Conservation (phyloP, 1,139 yeast genomes). For the Debaryomyces coudertii region DNA sequence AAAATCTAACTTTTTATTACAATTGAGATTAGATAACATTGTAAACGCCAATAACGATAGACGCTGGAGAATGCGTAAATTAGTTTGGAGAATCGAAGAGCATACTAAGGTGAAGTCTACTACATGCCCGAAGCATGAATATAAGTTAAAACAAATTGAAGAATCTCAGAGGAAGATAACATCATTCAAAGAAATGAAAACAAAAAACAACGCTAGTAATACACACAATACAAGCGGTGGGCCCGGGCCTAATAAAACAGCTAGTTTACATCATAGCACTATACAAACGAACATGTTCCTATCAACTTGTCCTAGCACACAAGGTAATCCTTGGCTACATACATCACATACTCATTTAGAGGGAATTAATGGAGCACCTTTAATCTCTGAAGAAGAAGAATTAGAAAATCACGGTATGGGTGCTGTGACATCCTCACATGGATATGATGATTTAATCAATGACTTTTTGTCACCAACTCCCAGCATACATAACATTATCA, state of each 20-base stretch:
- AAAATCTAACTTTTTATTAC: constrained; percentile 80
- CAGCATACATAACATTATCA: not conserved
- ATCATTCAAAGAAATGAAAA: constrained; percentile 18
- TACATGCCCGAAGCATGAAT: constrained; percentile 58
- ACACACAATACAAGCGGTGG: constrained; percentile 8
- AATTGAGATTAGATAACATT: constrained; percentile 79
- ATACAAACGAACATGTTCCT: constrained; percentile 36
- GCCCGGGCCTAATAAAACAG: constrained; percentile 13
- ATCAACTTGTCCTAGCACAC: constrained; percentile 12
- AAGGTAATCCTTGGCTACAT: not conserved
- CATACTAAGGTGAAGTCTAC: constrained; percentile 60
- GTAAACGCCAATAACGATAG: constrained; percentile 53
- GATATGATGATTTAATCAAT: constrained; percentile 32
- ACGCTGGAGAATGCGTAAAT: constrained; percentile 91
- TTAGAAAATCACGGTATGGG: not conserved
- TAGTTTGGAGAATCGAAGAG: constrained; percentile 92
- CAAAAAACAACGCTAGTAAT: constrained; percentile 11
- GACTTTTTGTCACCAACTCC: constrained; percentile 25
- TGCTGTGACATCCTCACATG: constrained; percentile 27
- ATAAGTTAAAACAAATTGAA: constrained; percentile 51
- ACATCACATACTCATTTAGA: not conserved
- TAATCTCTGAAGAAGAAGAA: not conserved
- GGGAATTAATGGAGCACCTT: constrained; percentile 1
- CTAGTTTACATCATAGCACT: constrained; percentile 43
- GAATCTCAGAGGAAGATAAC: constrained; percentile 38